Percentiles rank a stretch among this genome's conserved stretches.
These are phyloP conservation scores for Nicotiana noctiflora DNA, from an alignment of 257 asterid genomes.

Conservation along the genomic window DNA sequence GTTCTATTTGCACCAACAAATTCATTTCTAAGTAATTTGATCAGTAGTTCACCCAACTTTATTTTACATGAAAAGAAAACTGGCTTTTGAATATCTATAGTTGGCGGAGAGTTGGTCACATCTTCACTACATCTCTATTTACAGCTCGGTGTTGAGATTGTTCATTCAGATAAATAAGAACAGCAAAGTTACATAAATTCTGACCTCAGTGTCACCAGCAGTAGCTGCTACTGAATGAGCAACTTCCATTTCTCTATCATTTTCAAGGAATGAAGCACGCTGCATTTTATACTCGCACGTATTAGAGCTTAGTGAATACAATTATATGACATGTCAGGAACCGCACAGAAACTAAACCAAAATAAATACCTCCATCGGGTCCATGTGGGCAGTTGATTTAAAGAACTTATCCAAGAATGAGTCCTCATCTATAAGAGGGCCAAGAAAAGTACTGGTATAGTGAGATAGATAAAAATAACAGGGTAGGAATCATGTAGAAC, in stretches of 20 bases:
- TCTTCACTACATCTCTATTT: neutral
- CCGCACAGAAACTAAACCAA: slow-evolving; percentile 2
- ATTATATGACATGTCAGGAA: neutral
- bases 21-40: neutral
- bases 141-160: neutral
- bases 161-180: neutral
- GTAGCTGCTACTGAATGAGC: slow-evolving; percentile 93
- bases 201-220: slow-evolving; percentile 92
- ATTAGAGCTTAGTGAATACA: neutral
- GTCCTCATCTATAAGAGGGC: slow-evolving; percentile 47
- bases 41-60: neutral
- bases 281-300: slow-evolving; percentile 21
- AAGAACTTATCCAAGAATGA: slow-evolving; percentile 82
- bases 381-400: slow-evolving; percentile 69
- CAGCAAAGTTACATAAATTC: slow-evolving; percentile 5
- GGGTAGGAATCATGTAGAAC: neutral
- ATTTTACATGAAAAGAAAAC: slow-evolving; percentile 3
- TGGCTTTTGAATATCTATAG: neutral
- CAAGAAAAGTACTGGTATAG: neutral
- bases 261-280: slow-evolving; percentile 85
- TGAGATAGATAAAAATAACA: neutral
- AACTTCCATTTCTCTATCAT: slow-evolving; percentile 87
- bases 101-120: neutral
- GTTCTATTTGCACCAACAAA: neutral
- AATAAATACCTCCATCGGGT: slow-evolving; percentile 56